Evolutionary conservation across 208 protist species (phyloP).

Genomic region (Leishmania guyanensis): DNA sequence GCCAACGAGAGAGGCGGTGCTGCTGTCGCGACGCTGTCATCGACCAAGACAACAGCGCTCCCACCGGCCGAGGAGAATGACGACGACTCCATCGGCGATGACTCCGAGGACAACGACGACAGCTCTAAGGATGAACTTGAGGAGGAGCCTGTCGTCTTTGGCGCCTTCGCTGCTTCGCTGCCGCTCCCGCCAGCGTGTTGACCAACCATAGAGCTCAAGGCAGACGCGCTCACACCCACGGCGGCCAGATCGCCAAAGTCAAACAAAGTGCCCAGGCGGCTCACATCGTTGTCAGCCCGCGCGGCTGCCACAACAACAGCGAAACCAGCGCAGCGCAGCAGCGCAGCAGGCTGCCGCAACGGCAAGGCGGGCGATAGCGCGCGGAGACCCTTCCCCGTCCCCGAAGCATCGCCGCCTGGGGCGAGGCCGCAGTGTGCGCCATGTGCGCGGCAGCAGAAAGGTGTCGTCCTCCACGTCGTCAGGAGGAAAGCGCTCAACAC

Average conservation of each 20-base stretch:
- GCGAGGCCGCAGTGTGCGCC: too few relatives aligned
- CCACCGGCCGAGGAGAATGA: not conserved
- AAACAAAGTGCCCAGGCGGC: not conserved
- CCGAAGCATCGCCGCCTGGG: too few relatives aligned
- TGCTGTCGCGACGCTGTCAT: not conserved
- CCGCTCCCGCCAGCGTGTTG: not conserved
- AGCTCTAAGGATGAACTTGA: not conserved
- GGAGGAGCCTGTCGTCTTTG: not conserved
- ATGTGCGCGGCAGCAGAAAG: too few relatives aligned
- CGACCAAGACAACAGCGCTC: not conserved
- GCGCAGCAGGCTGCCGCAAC: not conserved
- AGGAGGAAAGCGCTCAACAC: too few relatives aligned
- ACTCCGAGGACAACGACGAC: not conserved
- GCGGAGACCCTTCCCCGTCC: too few relatives aligned
- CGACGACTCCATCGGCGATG: not conserved
- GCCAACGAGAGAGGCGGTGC: not conserved
- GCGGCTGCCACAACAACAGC: not conserved
- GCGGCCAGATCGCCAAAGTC: not conserved
- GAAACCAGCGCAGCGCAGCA: not conserved
- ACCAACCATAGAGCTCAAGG: not conserved
- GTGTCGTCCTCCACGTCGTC: too few relatives aligned
- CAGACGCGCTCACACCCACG: not conserved
- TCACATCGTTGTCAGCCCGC: not conserved
- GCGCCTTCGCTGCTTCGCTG: not conserved
- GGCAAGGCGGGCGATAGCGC: too few relatives aligned